Evolutionary conservation across 2,329 filamentous ascomycete genomes (phyloP), one percentile per base, ranked within the genome.

Genomic region (Fusarium musae): DNA sequence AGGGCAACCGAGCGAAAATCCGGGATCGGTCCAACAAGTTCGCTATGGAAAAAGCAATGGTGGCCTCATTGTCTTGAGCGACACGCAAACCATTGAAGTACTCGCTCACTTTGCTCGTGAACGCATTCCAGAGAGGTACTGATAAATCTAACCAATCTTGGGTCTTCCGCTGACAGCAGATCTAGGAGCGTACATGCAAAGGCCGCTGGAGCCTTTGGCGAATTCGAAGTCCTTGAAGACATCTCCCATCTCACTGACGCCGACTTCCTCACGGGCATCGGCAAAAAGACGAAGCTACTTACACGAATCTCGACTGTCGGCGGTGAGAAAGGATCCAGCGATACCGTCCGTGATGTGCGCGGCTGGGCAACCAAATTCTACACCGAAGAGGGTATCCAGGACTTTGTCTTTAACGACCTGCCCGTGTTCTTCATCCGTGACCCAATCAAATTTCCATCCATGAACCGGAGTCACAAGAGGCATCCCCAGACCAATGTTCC

Each of bases 341-440:
- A 93, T 70, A 89, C 89, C 0, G 90, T 88, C 5, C 87, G 91
- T 23, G 91, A 93, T 81, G 89, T 92, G 0, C 90, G 91, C 63
- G 91, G 91, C 0, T 93, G 78, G 90, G 91, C 21, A 0, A 75
- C 74, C 9, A 79, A 79, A 59, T 72, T 79, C 19, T 77, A 78
- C 32, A 79, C 78, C 0, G 74, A 78, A 34, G 78, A 79, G 1
- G 78, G 78, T 5, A 66, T 77, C 16, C 76, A 78, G 34, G 78
- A 79, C n/a, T 77, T 78, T 63, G 78, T 79, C 2, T 78, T 74
- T 32, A 78, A 88, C 86, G 56, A 86, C 87, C 63, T 91, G 26
- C 84, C 84, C 0, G 81, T 85, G 4, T 86, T 86, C 70, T 85
- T 85, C 74, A 80, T 85, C 61, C 80, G 86, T 23, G 85, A 87